Conservation (phyloP, 805 yeast species). For the Zygoascus bituminiphila region DNA sequence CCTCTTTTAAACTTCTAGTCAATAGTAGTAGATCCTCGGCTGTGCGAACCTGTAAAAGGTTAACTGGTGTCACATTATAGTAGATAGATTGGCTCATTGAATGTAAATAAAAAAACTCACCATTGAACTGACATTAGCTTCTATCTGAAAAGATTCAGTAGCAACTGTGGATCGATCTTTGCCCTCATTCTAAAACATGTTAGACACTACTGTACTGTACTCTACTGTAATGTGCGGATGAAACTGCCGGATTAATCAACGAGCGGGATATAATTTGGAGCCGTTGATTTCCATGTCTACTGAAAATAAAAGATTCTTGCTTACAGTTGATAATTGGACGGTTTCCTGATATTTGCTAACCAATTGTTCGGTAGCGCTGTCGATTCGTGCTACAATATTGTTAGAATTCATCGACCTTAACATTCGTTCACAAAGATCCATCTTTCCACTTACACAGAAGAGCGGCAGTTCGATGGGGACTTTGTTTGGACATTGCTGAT, state of each 20-base stretch:
- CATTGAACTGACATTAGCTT: slow-evolving; percentile 30
- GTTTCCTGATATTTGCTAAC: slow-evolving; percentile 23
- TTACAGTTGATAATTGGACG: slow-evolving; percentile 22
- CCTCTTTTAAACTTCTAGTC: slow-evolving; percentile 33
- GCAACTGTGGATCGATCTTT: slow-evolving; percentile 30
- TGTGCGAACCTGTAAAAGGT: slow-evolving; percentile 29
- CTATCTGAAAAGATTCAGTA: slow-evolving; percentile 33
- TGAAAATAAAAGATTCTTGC: slow-evolving; percentile 6
- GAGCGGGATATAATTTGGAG: not conserved
- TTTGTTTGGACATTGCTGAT: slow-evolving; percentile 10
- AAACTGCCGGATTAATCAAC: not conserved
- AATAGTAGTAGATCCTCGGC: slow-evolving; percentile 33
- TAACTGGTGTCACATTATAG: too few species aligned
- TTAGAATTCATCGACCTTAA: too few species aligned
- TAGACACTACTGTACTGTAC: too few species aligned
- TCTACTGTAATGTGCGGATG: not conserved
- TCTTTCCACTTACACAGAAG: slow-evolving; percentile 12
- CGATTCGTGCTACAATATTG: slow-evolving; percentile 19
- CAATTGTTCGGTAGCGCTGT: slow-evolving; percentile 22
- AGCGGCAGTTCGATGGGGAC: slow-evolving; percentile 18
- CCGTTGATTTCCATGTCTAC: not conserved
- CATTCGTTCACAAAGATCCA: not conserved
- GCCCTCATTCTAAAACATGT: slow-evolving; percentile 19
- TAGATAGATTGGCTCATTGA: too few species aligned
- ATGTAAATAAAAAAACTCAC: too few species aligned